Base-by-base conservation (phyloP, 192 early-diverging fungal species). In the Rhizophagus prolifer region DNA sequence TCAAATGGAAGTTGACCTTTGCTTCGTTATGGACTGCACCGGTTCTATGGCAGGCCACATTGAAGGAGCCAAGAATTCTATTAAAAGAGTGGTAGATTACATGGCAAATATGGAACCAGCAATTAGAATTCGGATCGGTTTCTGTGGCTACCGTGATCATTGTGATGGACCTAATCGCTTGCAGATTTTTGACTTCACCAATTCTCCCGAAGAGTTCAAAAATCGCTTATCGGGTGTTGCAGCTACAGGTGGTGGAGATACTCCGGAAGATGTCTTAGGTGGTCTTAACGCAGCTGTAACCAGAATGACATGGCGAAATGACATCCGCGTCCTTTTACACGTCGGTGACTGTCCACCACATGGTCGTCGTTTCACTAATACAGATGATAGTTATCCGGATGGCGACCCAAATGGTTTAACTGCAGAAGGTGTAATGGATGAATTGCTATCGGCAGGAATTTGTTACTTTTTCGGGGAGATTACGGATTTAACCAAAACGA, bases 61-160 rank as follows among this genome's bases (percentile, higher is more conserved):
- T 31, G 25, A 9, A 6, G 74, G 34, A 31, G 62, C 62, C 13
- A 75, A 75, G 46, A 13, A 65, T 5, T 75, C 60, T 30, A 75
- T 75, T n/a, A n/a, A n/a, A n/a, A n/a, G 13, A 21, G 47, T 75
- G 36, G 38, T n/a, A 75, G 46, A 65, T 9, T 34, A 65, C 13
- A 58, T 75, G n/a, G 30, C 63, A 47, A 25, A 36, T 54, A 65
- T 62, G 21, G 62, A 75, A 16, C 74, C 74, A 1, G 12, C 19
- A 7, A 50, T 75, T 58, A 75, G 34, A 75, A 61, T 78, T 46
- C 28, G 72, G 1, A 16, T 73, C n/a, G 77, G 70, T 13, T 78
- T 78, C 23, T 73, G 69, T 62, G 77, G 77, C 14, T 78, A 78
- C 60, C 70, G 77, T 34, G 77, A 78, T 10, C 19, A 67, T 19